These are phyloP conservation scores for Penicillium sp. DNA, from an alignment of 2,329 filamentous ascomycete species.

Conservation along the genomic window DNA sequence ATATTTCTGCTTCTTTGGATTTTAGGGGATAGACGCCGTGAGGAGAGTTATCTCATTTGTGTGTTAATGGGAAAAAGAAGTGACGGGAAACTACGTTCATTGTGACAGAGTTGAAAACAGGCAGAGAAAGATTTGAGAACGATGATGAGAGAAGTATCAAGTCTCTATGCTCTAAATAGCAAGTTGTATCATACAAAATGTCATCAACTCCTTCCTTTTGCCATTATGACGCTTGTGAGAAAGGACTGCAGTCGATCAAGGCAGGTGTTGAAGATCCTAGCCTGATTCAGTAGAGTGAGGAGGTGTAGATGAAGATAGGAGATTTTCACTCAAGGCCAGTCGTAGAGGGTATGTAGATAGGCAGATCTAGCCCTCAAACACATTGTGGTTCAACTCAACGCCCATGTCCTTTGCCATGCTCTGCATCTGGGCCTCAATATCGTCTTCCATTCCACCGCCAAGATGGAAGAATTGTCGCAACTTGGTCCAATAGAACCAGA, in stretches of 20 bases:
- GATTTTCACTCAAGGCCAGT: background rate
- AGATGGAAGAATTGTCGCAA: slow-evolving; percentile 71
- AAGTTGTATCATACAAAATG: background rate
- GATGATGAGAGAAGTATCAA: background rate
- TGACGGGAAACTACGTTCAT: background rate
- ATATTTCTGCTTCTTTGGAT: no score
- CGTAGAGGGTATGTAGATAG: background rate
- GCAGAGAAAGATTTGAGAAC: background rate
- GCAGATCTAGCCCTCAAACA: slow-evolving; percentile 72
- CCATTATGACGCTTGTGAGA: background rate
- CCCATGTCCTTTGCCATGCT: slow-evolving; percentile 87
- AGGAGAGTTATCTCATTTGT: no score
- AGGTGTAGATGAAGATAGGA: background rate
- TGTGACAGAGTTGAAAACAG: background rate
- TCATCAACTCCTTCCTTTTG: background rate
- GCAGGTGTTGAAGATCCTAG: background rate
- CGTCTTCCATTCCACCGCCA: slow-evolving; percentile 88
- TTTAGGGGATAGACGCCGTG: no score
- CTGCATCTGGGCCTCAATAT: slow-evolving; percentile 84
- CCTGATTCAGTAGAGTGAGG: background rate
- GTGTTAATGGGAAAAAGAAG: no score
- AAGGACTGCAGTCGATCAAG: background rate
- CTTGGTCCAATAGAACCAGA: slow-evolving; percentile 80
- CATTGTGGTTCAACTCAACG: slow-evolving; percentile 80
- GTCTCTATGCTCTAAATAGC: background rate